Conservation (phyloP, 2,329 filamentous ascomycete genomes). For the Sarocladiaceae sp. region DNA sequence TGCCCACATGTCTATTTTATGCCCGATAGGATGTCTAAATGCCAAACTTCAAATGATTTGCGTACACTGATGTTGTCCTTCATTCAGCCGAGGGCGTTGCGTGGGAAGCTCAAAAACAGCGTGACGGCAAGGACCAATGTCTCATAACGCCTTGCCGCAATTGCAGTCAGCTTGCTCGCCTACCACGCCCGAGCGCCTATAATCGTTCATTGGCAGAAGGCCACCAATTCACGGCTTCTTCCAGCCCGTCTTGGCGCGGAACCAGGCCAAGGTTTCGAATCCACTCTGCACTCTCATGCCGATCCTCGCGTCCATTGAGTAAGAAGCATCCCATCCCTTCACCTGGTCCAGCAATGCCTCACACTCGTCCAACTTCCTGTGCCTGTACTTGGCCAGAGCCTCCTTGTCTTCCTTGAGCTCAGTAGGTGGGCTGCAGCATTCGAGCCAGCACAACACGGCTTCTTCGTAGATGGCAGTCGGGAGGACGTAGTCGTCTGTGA, state of each 20-base stretch:
- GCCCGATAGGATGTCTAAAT: too few species aligned
- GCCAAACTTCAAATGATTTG: too few species aligned
- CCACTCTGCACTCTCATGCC: constrained; percentile 70
- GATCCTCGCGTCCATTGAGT: constrained; percentile 69
- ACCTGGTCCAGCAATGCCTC: constrained; percentile 62
- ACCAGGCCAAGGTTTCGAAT: constrained; percentile 60
- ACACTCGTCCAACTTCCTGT: constrained; percentile 55
- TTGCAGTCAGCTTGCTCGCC: too few species aligned
- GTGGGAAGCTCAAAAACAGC: too few species aligned
- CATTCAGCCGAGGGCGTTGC: too few species aligned
- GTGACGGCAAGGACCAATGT: too few species aligned
- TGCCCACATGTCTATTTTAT: too few species aligned
- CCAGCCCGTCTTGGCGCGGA: constrained; percentile 38
- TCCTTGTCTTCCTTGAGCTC: constrained; percentile 27
- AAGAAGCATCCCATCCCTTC: constrained; percentile 61
- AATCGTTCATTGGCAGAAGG: too few species aligned
- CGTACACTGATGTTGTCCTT: too few species aligned
- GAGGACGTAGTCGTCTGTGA: constrained; percentile 63
- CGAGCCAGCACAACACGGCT: constrained; percentile 75
- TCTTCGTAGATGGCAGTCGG: constrained; percentile 84
- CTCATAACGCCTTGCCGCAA: too few species aligned
- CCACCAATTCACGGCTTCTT: neutral
- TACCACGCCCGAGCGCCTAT: neutral
- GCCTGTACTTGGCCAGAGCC: constrained; percentile 26
- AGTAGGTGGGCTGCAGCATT: constrained; percentile 43